Base-by-base conservation (phyloP, 257 asterid species). In the Ophiorrhiza pumila region DNA sequence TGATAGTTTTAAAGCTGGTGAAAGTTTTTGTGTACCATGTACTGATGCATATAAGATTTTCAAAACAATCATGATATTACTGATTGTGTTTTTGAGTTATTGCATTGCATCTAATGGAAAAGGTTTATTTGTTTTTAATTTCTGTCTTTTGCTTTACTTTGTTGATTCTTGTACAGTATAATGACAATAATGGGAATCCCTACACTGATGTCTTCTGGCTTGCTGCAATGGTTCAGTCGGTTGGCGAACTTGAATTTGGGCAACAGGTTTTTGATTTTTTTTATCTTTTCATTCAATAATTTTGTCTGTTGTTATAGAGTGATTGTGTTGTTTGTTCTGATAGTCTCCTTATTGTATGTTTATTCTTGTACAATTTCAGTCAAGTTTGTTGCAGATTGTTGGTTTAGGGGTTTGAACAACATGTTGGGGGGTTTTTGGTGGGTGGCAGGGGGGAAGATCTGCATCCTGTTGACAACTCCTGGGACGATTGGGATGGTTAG, bases 141-240 rank as follows among this genome's bases (percentile, higher is more conserved):
- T 11, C 68, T 53, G 12, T 29, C 29, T 65, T 56, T 71, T 32
- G 53, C 31, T 29, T 64, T 69, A 60, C 61, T 10, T 70, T 64
- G 4, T 43, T 56, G 70, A 65, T 42, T 61, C 67, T 71, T 79
- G 52, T 78, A 79, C 66, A 95, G 99, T 95, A 90, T 86, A 95
- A 95, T 73, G 99, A 95, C 76, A 95, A 95, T 80, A 89, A 87
- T 80, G 99, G 99, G 65, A 95, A 95, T 78, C 71, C 90, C 67
- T 95, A 87, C 82, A 92, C 98, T 50, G 99, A 95, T 82, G 96
- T 95, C 76, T 95, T 85, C 83, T 92, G 96, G 98, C 90, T 95
- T 70, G 95, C 98, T 78, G 90, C 98, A 43, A 77, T 95, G 85
- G 89, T 95, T 76, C 93, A 84, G 84, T 88, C 99, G 52, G 85